phyloP scores from a whole-genome alignment of 2,329 filamentous ascomycete genomes.

The Penicillium sp. region DNA sequence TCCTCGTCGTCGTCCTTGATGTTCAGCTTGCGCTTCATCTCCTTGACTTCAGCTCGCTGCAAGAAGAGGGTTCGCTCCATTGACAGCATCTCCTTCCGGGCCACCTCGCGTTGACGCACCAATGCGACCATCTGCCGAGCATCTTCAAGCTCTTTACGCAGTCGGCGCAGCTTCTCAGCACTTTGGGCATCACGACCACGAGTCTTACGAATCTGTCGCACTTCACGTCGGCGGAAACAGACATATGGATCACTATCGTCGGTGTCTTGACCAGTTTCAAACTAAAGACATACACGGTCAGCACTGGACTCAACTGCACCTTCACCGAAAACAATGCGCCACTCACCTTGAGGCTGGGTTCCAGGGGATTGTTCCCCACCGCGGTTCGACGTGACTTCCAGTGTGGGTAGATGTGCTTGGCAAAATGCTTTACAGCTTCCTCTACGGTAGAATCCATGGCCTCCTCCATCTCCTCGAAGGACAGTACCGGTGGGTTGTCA shows the following conservation, averaged over 20 bases:
- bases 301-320: neutral
- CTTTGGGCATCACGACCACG: slow-evolving; percentile 90
- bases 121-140: slow-evolving; percentile 76
- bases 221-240: slow-evolving; percentile 93
- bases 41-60: slow-evolving; percentile 77
- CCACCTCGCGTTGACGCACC: slow-evolving; percentile 75
- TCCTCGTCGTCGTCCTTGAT: slow-evolving; percentile 95
- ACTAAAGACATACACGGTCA: slow-evolving; percentile 44
- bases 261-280: slow-evolving; percentile 89
- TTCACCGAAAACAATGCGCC: slow-evolving; percentile 1
- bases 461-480: slow-evolving; percentile 73
- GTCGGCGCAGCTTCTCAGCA: slow-evolving; percentile 87
- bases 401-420: slow-evolving; percentile 82
- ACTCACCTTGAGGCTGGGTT: slow-evolving; percentile 70
- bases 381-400: slow-evolving; percentile 74
- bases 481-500: slow-evolving; percentile 77
- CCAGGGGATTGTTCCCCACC: slow-evolving; percentile 67
- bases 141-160: slow-evolving; percentile 88
- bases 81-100: slow-evolving; percentile 74
- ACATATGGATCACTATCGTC: slow-evolving; percentile 97
- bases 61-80: slow-evolving; percentile 79
- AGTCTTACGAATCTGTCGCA: slow-evolving; percentile 92
- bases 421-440: slow-evolving; percentile 57
- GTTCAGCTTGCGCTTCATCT: slow-evolving; percentile 81
- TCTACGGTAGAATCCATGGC: slow-evolving; percentile 62